Percentiles rank a stretch among this genome's conserved stretches.
Conservation (phyloP, 495 filamentous ascomycete genomes). For the Neurospora sp. region DNA sequence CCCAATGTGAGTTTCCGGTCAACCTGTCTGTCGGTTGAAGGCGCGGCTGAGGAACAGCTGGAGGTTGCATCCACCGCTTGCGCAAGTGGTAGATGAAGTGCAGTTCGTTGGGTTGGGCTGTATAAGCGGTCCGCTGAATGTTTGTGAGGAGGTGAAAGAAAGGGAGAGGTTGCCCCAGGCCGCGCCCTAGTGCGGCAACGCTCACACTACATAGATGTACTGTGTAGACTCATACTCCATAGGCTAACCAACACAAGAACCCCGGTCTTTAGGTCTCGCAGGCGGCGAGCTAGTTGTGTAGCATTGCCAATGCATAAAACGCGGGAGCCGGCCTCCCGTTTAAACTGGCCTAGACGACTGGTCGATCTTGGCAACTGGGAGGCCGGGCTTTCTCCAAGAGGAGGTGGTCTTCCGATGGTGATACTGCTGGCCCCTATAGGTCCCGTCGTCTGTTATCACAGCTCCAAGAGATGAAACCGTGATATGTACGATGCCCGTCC, state of each 20-base stretch:
- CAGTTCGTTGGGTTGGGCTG: background rate
- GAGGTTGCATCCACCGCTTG: background rate
- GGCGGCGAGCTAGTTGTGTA: conserved; percentile 2
- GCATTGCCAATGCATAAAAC: conserved; percentile 7
- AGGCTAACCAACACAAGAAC: conserved; percentile 3
- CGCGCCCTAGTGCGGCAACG: background rate
- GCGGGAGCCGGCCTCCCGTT: conserved; percentile 27
- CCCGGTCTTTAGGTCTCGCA: conserved; percentile 5
- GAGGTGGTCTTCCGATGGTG: conserved; percentile 11
- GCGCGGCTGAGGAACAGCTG: conserved; percentile 10
- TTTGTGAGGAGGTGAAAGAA: background rate
- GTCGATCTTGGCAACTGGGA: conserved; percentile 12
- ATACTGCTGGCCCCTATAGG: conserved; percentile 3
- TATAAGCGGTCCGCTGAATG: background rate
- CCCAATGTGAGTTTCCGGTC: background rate
- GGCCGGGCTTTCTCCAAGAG: conserved; percentile 9
- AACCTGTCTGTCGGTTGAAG: conserved; percentile 9
- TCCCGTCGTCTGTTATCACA: background rate
- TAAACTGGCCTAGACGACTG: conserved; percentile 10
- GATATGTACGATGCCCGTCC: background rate
- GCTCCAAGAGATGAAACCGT: background rate
- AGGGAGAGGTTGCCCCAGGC: background rate
- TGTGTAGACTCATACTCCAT: background rate
- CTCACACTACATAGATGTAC: background rate
- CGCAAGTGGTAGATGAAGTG: conserved; percentile 1